phyloP scores from a whole-genome alignment of 192 early-diverging fungal species.

The Coemansia asiatica region DNA sequence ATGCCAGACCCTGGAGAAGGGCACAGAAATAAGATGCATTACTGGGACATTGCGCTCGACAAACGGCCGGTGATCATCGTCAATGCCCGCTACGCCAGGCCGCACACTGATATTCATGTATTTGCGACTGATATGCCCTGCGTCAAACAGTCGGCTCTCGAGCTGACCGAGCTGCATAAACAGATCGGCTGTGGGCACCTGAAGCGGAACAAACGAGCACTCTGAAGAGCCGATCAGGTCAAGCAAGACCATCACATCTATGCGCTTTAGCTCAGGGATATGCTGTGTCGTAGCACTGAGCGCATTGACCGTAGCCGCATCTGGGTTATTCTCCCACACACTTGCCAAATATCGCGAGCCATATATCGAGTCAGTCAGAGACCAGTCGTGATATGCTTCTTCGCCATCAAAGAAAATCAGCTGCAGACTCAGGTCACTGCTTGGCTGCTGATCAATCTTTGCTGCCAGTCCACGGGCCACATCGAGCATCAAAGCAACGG shows the following conservation, averaged over 20 bases:
- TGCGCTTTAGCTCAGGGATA: slow-evolving; percentile 60
- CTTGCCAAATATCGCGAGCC: slow-evolving; percentile 84
- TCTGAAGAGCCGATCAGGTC: slow-evolving; percentile 76
- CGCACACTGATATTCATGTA: slow-evolving; percentile 28
- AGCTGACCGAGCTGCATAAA: slow-evolving; percentile 70
- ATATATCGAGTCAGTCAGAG: slow-evolving; percentile 80
- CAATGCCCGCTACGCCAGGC: slow-evolving; percentile 51
- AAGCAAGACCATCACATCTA: slow-evolving; percentile 84
- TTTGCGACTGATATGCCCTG: slow-evolving; percentile 38
- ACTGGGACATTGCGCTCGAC: slow-evolving; percentile 73
- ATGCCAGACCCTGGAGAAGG: slow-evolving; percentile 92
- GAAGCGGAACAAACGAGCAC: slow-evolving; percentile 53
- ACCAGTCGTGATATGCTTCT: slow-evolving; percentile 83
- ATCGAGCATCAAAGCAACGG: slow-evolving; percentile 88
- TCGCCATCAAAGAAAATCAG: slow-evolving; percentile 98
- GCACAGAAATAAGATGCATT: slow-evolving; percentile 81
- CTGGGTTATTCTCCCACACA: slow-evolving; percentile 66
- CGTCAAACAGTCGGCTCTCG: slow-evolving; percentile 62
- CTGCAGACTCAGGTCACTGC: slow-evolving; percentile 68
- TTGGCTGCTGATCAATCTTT: slow-evolving; percentile 54
- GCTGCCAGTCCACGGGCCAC: slow-evolving; percentile 70
- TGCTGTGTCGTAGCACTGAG: slow-evolving; percentile 24
- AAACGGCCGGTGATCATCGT: slow-evolving; percentile 93
- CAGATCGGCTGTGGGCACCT: slow-evolving; percentile 61
- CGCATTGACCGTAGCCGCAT: slow-evolving; percentile 37